Evolutionary conservation across 768 basidiomycete genomes (phyloP).

Genomic region (Kondoa malvinella): DNA sequence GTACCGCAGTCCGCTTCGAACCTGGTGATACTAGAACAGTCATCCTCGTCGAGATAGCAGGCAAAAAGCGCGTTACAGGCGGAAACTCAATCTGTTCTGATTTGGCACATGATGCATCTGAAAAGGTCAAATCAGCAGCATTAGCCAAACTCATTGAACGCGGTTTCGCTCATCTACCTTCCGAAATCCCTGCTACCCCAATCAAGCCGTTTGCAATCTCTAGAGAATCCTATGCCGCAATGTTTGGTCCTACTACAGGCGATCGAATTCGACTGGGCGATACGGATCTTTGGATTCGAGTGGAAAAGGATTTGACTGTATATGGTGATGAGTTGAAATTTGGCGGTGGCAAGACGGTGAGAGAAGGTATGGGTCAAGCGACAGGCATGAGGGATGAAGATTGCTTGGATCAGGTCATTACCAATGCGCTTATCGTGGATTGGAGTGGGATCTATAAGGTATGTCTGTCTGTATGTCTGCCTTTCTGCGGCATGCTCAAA

Average conservation of each 20-base stretch:
- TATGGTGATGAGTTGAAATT: constrained; percentile 98
- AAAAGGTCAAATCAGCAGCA: neutral
- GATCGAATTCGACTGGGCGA: constrained; percentile 80
- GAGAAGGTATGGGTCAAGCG: constrained; percentile 93
- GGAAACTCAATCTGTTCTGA: constrained; percentile 28
- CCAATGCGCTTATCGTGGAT: constrained; percentile 83
- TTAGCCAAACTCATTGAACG: constrained; percentile 6
- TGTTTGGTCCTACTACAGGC: constrained; percentile 89
- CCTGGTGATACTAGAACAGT: constrained; percentile 79
- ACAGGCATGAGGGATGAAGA: constrained; percentile 51
- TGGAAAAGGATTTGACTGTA: constrained; percentile 71
- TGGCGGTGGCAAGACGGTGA: constrained; percentile 76
- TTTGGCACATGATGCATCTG: neutral
- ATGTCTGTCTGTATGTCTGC: constrained; percentile 3
- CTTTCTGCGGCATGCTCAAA: neutral
- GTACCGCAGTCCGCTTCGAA: constrained; percentile 91
- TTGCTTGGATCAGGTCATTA: constrained; percentile 78
- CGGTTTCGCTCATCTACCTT: constrained; percentile 37
- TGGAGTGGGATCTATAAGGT: constrained; percentile 94
- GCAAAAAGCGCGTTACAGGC: constrained; percentile 53
- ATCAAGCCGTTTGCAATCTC: constrained; percentile 37
- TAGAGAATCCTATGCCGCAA: constrained; percentile 63
- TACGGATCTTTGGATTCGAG: constrained; percentile 74
- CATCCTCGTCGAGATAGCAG: constrained; percentile 59
- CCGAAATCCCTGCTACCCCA: constrained; percentile 32